Base-by-base conservation (phyloP, 2,329 filamentous ascomycete species). In the Laburnicola sp. region DNA sequence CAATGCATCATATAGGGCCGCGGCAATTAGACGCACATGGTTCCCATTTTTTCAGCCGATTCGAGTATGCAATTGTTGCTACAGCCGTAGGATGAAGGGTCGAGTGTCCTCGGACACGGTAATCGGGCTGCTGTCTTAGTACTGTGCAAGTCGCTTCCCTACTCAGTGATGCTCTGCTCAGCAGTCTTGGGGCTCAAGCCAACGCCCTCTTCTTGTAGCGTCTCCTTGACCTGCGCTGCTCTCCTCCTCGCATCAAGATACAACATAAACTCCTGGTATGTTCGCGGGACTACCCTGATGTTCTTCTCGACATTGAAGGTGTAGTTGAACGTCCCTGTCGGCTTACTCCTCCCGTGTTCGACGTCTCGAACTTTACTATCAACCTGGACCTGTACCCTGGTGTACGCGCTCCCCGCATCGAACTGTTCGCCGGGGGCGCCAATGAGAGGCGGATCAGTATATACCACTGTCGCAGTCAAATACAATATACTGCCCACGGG, bases 241-340 rank as follows among this genome's bases (percentile, higher is more conserved):
- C 83, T 70, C 57, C 84, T 73, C 42, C 82, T 71, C 4, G 83
- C 83, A 73, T 86, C 83, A 11, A 85, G 76, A 68, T 84, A 86
- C 67, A 83, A 77, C 83, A 86, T 86, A 57, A 84, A 85, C 59
- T 86, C 83, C 38, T 78, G 77, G 60, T 86, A 86, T 9, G 77
- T 81, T 65, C 79, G 76, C 3, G 86, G 86, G 76, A 88, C 83
- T 21, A 89, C 82, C 61, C 83, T 80, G 39, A 88, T 77, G 59
- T 86, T 81, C 62, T 79, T 82, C 48, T 85, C 81, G 2, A 88
- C 84, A 47, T 61, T 77, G 65, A 89, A 89, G 0, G 87, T 89
- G 66, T 90, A 90, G 62, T 89, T 88, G 75, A 91, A 90, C 61
- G 87, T 85, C 3, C 87, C 87, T 0, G 87, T 89, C 2, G 85